phyloP scores from a whole-genome alignment of 306 rosid genomes.

The Vigna mungo region DNA sequence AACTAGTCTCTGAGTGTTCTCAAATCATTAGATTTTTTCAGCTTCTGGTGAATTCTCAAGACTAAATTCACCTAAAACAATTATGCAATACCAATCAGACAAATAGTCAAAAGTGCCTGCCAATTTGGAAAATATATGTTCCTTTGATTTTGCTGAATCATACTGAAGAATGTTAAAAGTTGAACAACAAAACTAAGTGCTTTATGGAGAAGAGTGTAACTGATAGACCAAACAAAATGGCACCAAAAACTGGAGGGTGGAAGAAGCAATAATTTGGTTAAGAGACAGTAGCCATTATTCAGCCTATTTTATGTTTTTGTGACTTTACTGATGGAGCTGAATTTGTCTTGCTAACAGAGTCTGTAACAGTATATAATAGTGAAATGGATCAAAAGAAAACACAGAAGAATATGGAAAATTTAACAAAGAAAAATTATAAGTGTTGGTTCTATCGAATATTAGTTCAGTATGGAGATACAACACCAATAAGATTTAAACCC shows the following conservation, averaged over 20 bases:
- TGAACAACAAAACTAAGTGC: not conserved
- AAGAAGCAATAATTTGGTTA: conserved; percentile 1
- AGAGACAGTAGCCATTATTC: not conserved
- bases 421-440: too few relatives aligned
- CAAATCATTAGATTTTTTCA: too few relatives aligned
- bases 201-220: not conserved
- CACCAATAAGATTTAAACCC: too few relatives aligned
- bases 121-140: not conserved
- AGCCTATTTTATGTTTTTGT: not conserved
- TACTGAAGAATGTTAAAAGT: not conserved
- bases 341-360: conserved; percentile 36
- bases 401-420: not conserved
- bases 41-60: not conserved
- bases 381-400: conserved; percentile 17
- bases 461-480: too few relatives aligned
- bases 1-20: too few relatives aligned
- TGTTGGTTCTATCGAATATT: too few relatives aligned
- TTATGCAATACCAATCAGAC: not conserved
- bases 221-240: not conserved
- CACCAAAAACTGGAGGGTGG: not conserved
- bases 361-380: conserved; percentile 5
- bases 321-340: not conserved
- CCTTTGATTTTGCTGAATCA: not conserved
- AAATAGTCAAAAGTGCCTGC: not conserved
- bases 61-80: not conserved